These are phyloP conservation scores for Theobroma cacao DNA, from an alignment of 345 rosid genomes.

Conservation along the genomic window DNA sequence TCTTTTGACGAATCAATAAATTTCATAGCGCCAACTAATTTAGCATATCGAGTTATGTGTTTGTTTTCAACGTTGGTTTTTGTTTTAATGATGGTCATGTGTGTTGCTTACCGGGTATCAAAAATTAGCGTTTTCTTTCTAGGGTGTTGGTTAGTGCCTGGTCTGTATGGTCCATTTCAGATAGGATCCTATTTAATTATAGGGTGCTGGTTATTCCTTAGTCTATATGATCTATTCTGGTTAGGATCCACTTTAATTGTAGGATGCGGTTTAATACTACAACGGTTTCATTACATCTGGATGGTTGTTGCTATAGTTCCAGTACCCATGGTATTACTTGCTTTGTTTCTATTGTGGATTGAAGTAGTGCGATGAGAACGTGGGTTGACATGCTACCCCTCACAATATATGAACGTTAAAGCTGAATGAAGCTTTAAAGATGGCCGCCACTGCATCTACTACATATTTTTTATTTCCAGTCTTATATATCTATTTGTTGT, in stretches of 20 bases:
- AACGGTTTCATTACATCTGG: no score
- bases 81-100: not conserved
- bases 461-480: no score
- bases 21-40: not conserved
- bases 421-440: no score
- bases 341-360: no score
- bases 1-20: not conserved
- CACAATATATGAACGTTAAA: no score
- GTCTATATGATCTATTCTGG: not conserved
- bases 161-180: not conserved
- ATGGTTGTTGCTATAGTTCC: no score
- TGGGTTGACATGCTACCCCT: no score
- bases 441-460: no score
- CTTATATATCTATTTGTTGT: no score
- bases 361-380: no score
- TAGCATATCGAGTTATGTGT: accelerated
- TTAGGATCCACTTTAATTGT: not conserved
- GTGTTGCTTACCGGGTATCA: not conserved
- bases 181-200: not conserved
- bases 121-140: not conserved
- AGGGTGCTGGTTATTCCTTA: not conserved
- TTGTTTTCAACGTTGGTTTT: not conserved
- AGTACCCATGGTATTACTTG: no score
- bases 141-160: not conserved
- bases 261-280: no score